Evolutionary conservation across 306 rosid species (phyloP), one percentile per base, ranked within the genome.

Genomic region (Arachis stenosperma): DNA sequence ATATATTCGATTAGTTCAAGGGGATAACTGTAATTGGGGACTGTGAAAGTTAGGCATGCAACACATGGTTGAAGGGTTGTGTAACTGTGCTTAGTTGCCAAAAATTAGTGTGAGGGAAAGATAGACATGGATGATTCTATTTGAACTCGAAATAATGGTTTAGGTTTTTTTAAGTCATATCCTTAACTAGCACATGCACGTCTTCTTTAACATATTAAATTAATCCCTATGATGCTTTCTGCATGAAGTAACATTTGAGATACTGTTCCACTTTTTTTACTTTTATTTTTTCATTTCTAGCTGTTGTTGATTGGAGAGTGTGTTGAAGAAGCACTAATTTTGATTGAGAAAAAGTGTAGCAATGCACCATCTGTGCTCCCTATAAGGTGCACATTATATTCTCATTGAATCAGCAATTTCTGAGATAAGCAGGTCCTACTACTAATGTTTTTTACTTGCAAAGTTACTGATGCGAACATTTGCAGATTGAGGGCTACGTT

Each of bases 301-400:
- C 72, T 91, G 75, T 77, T 88, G 86, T 83, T 89, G 77, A 84
- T 93, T 33, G 87, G 90, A 70, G 96, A 94, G 82, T 84, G 70
- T 77, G 84, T 90, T 65, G 83, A 85, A 9, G 78, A 85, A 71
- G 98, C 88, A 65, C 74, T 89, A 11, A 64, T 79, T 50, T 79
- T 43, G 63, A 82, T 91, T 36, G 86, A 89, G 75, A 58, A 82
- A 36, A 78, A 87, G 14, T 85, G 94, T 65, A 30, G 50, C 76
- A 60, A 71, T 67, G 76, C 92, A 59, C 62, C 69, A 39, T 27
- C 88, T 60, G 78, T 73, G n/a, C 83, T 81, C 57, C 90, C 88
- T 33, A 9, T 64, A 29, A 90, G 96, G 98, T 93, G 85, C 56
- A 52, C 37, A n/a, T 69, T 2, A 62, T 55, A 56, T 55, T 62